Evolutionary conservation across 768 basidiomycete genomes (phyloP).

Genomic region (Termitomyces sp.): DNA sequence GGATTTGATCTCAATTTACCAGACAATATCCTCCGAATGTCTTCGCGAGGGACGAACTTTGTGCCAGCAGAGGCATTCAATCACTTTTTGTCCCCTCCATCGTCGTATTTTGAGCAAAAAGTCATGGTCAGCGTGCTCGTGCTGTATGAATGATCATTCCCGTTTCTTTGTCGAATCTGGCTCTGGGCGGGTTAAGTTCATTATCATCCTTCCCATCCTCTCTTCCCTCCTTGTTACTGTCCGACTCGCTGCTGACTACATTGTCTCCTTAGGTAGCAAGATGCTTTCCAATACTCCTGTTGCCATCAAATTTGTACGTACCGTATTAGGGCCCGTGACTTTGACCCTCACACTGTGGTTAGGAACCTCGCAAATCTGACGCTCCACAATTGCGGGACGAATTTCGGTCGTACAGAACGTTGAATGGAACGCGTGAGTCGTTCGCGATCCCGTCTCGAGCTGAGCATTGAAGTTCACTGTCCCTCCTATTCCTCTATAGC

Average conservation of each 20-base stretch:
- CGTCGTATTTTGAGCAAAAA: background rate
- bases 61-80: constrained; percentile 5
- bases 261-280: constrained; percentile 60
- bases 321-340: constrained; percentile 4
- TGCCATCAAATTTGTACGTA: constrained; percentile 93
- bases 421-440: constrained; percentile 80
- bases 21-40: background rate
- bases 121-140: background rate
- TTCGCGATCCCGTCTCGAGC: background rate
- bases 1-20: background rate
- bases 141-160: background rate
- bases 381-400: constrained; percentile 97
- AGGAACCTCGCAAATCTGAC: constrained; percentile 96
- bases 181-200: background rate
- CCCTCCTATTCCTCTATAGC: constrained; percentile 38
- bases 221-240: background rate
- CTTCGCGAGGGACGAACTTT: background rate
- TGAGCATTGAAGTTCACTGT: background rate
- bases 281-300: constrained; percentile 81
- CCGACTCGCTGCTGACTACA: constrained; percentile 2
- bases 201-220: background rate
- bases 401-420: constrained; percentile 93
- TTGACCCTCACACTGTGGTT: constrained; percentile 9
- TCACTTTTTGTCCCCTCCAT: background rate
- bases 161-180: background rate